Percentiles rank a stretch among this genome's conserved stretches.
Evolutionary conservation across 2,329 filamentous ascomycete genomes (phyloP).

Genomic region (Colletotrichum spaethianum): DNA sequence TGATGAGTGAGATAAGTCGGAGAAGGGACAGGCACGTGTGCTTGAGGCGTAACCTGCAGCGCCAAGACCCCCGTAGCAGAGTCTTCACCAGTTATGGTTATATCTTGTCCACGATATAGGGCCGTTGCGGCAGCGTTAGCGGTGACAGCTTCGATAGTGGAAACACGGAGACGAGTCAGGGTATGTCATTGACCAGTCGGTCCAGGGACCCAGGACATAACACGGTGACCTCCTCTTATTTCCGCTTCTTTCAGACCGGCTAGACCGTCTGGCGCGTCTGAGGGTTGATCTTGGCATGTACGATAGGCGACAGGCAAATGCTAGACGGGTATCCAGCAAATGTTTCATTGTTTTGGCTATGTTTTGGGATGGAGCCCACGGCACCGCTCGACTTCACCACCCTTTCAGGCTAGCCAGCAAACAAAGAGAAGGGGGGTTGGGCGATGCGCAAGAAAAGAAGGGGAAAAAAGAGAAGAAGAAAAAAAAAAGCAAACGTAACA

Average conservation of each 20-base stretch:
- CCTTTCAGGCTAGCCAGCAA: constrained; percentile 26
- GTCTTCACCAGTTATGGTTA: constrained; percentile 1
- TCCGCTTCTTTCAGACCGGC: constrained; percentile 19
- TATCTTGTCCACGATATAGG: constrained; percentile 23
- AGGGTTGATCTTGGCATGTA: constrained; percentile 32
- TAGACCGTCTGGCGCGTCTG: constrained; percentile 30
- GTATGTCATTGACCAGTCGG: background rate
- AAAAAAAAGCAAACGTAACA: constrained; percentile 5
- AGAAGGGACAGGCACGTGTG: background rate
- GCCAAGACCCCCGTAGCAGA: constrained; percentile 22
- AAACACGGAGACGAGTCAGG: constrained; percentile 35
- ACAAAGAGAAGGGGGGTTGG: constrained; percentile 7
- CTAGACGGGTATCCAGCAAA: constrained; percentile 11
- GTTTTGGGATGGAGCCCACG: constrained; percentile 28
- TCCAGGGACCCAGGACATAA: constrained; percentile 1
- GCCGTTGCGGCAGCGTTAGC: constrained; percentile 21
- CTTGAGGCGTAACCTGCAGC: constrained; percentile 8
- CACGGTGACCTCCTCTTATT: constrained; percentile 2
- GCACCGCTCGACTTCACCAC: constrained; percentile 13
- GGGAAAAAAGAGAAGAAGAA: background rate
- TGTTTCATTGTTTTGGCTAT: constrained; percentile 39
- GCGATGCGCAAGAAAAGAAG: background rate
- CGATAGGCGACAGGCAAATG: constrained; percentile 33
- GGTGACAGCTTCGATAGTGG: constrained; percentile 9
- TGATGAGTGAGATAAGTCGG: constrained; percentile 6